Conservation (phyloP, 805 yeast genomes). For the Candida loeiensis region DNA sequence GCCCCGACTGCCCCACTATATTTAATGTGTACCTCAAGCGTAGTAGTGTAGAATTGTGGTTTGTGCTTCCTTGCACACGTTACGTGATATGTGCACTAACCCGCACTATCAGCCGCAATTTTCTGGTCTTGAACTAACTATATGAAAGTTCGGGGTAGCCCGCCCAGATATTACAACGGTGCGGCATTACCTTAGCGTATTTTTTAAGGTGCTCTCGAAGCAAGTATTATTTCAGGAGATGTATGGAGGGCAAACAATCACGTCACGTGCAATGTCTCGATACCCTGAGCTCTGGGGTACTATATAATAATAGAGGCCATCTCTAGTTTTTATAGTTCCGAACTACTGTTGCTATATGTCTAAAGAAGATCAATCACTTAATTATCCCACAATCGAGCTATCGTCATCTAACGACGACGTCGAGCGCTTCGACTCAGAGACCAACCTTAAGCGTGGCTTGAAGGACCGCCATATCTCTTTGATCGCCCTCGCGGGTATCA, state of each 20-base stretch:
- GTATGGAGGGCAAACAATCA: neutral
- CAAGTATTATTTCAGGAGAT: neutral
- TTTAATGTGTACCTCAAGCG: no score
- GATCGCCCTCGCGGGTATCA: slow-evolving; percentile 54
- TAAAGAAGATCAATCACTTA: neutral
- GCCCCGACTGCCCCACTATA: slow-evolving; percentile 7
- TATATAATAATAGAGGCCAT: neutral
- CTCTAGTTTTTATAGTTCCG: neutral
- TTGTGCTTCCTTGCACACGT: no score
- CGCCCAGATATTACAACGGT: no score
- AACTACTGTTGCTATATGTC: neutral
- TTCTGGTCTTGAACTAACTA: no score
- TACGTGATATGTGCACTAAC: neutral
- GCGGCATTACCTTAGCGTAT: no score
- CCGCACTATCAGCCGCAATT: neutral
- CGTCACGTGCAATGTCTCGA: neutral
- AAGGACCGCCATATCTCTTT: slow-evolving; percentile 50
- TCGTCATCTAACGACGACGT: neutral
- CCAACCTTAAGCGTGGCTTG: slow-evolving; percentile 19
- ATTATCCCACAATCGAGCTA: neutral
- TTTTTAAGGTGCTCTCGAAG: no score
- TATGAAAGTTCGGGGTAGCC: no score
- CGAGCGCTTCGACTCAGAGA: slow-evolving; percentile 7
- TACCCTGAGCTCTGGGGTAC: neutral
- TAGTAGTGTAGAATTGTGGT: no score